Percentiles rank a stretch among this genome's conserved stretches.
Evolutionary conservation across 257 asterid genomes (phyloP).

Genomic region (Nicotiana obtusifolia): DNA sequence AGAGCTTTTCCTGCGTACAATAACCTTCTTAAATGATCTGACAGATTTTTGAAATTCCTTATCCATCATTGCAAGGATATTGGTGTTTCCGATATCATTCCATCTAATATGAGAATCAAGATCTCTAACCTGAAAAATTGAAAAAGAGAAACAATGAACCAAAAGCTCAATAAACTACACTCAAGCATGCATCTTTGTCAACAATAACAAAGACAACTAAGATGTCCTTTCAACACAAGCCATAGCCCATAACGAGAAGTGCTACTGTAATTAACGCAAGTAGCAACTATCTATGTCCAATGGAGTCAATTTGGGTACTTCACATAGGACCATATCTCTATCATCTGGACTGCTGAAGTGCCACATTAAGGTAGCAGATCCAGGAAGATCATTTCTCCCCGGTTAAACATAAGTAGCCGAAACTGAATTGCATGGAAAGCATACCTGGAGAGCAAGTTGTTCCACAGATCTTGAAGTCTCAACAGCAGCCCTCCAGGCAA

Average conservation of each 20-base stretch:
- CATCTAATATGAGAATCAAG: constrained; percentile 79
- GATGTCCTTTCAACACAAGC: neutral
- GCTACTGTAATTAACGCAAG: neutral
- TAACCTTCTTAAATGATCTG: constrained; percentile 70
- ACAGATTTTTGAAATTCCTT: constrained; percentile 52
- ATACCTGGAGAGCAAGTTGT: constrained; percentile 90
- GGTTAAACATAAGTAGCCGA: neutral
- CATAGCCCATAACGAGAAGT: neutral
- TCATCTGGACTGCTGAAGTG: neutral
- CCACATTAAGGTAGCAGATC: neutral
- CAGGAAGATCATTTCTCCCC: neutral
- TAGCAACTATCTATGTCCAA: neutral
- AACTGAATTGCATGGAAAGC: constrained; percentile 15
- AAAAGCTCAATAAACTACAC: neutral
- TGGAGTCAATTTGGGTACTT: neutral
- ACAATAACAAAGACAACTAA: neutral
- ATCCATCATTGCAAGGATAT: constrained; percentile 39
- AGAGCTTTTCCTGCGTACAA: constrained; percentile 66
- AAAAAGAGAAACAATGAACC: constrained; percentile 14
- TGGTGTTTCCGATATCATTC: constrained; percentile 68
- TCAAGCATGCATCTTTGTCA: neutral
- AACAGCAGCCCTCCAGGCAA: constrained; percentile 91
- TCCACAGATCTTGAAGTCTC: constrained; percentile 74
- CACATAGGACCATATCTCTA: neutral
- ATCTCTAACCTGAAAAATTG: constrained; percentile 72